phyloP scores from a whole-genome alignment of 345 rosid genomes.

The Linum trigynum region DNA sequence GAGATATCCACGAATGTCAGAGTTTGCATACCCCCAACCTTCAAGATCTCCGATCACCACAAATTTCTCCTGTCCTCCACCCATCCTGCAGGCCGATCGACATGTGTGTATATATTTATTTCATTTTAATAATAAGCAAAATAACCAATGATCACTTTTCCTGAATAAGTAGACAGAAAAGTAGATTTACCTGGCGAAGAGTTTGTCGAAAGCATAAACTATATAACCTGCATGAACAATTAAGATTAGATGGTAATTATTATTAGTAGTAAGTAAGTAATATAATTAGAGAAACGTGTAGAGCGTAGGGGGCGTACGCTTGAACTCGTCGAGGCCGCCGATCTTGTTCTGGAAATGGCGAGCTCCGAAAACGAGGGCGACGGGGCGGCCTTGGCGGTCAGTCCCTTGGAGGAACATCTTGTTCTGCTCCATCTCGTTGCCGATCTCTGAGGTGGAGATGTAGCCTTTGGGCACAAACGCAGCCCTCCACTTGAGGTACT shows the following conservation, averaged over 20 bases:
- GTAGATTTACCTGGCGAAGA: conserved; percentile 28
- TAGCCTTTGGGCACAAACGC: conserved; percentile 30
- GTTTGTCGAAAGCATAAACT: conserved; percentile 25
- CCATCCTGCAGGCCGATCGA: conserved; percentile 21
- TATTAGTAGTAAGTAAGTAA: background rate
- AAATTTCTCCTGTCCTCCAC: conserved; percentile 34
- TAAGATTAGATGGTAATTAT: background rate
- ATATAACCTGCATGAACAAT: conserved; percentile 23
- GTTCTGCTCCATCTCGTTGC: conserved; percentile 31
- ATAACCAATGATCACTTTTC: too few species aligned
- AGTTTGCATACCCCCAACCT: conserved; percentile 48
- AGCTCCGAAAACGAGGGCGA: conserved; percentile 20
- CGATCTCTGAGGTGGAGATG: conserved; percentile 20
- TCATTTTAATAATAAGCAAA: background rate
- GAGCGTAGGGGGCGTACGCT: conserved; percentile 23
- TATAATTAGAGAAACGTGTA: background rate
- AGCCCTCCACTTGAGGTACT: conserved; percentile 37
- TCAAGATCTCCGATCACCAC: conserved; percentile 34
- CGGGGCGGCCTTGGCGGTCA: conserved; percentile 34
- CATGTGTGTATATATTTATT: background rate
- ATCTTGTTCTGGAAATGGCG: conserved; percentile 32
- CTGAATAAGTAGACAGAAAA: too few species aligned
- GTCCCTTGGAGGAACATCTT: conserved; percentile 42
- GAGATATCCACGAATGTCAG: conserved; percentile 33
- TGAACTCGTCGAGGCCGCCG: conserved; percentile 31